Conservation (phyloP, 306 rosid species). For the Medicago ruthenica region DNA sequence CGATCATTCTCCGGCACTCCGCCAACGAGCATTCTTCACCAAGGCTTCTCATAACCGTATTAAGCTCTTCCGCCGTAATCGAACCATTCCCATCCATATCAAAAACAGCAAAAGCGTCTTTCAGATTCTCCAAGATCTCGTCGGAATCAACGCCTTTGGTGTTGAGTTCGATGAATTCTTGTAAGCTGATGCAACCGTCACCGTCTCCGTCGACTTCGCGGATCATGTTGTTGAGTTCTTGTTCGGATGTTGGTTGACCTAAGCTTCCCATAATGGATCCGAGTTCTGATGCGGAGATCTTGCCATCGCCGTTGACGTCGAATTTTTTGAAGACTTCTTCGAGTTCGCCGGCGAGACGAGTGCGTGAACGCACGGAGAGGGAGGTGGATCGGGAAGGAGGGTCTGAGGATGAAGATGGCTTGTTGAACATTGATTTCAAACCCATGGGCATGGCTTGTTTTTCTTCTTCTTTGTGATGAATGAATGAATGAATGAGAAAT, state of each 20-base stretch:
- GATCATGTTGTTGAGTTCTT: slow-evolving; percentile 74
- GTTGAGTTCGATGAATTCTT: slow-evolving; percentile 75
- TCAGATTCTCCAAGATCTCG: slow-evolving; percentile 72
- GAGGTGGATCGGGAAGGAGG: slow-evolving; percentile 46
- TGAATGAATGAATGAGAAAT: too few species aligned
- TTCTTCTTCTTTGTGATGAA: too few species aligned
- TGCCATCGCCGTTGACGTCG: slow-evolving; percentile 74
- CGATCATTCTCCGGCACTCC: slow-evolving; percentile 82
- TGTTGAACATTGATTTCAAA: slow-evolving; percentile 65
- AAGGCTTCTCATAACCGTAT: slow-evolving; percentile 66
- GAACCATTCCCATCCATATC: slow-evolving; percentile 80
- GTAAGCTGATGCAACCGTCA: slow-evolving; percentile 73
- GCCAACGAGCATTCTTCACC: slow-evolving; percentile 69
- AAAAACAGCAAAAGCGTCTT: slow-evolving; percentile 76
- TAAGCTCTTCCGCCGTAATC: slow-evolving; percentile 79
- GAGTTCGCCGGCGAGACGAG: slow-evolving; percentile 64
- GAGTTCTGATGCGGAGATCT: slow-evolving; percentile 79
- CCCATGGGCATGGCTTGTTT: slow-evolving; percentile 49
- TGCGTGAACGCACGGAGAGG: slow-evolving; percentile 48
- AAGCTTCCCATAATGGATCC: slow-evolving; percentile 75
- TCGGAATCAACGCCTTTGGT: slow-evolving; percentile 72
- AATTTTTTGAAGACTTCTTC: slow-evolving; percentile 67
- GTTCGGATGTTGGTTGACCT: slow-evolving; percentile 66
- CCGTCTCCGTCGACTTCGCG: slow-evolving; percentile 80
- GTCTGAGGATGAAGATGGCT: background rate